phyloP scores from a whole-genome alignment of 371 early-diverging fungal species.

The Mucor lusitanicus region DNA sequence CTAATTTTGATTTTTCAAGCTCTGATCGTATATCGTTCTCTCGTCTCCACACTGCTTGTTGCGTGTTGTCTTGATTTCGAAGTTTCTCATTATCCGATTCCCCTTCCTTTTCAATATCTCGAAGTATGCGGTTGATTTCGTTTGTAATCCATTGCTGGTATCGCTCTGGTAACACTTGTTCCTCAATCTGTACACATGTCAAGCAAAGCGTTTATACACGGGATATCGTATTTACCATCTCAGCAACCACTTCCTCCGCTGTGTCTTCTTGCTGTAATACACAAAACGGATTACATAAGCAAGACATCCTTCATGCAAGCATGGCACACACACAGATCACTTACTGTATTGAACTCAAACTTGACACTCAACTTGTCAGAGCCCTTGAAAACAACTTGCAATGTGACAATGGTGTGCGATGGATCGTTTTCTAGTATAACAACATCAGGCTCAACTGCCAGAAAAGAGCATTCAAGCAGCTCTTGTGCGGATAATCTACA shows the following conservation, averaged over 20 bases:
- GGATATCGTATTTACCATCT: conserved; percentile 63
- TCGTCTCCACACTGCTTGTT: conserved; percentile 39
- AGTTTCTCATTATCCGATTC: conserved; percentile 43
- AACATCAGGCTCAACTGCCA: conserved; percentile 79
- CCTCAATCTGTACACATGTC: conserved; percentile 61
- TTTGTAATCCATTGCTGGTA: conserved; percentile 78
- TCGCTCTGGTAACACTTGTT: conserved; percentile 70
- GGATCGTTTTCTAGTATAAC: conserved; percentile 62
- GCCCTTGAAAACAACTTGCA: conserved; percentile 85
- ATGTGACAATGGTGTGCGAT: conserved; percentile 63
- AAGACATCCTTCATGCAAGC: not conserved
- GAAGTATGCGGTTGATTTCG: conserved; percentile 83
- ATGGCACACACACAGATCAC: not conserved
- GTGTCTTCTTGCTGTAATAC: conserved; percentile 74
- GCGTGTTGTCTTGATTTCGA: conserved; percentile 17
- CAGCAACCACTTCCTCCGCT: conserved; percentile 86
- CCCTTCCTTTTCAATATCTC: conserved; percentile 61
- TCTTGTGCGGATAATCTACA: conserved; percentile 71
- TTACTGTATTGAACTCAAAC: conserved; percentile 77
- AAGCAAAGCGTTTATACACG: not conserved
- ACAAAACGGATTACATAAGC: not conserved
- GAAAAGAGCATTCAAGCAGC: conserved; percentile 78
- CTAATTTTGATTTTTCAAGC: conserved; percentile 31
- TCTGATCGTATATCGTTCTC: conserved; percentile 40
- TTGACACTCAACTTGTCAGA: conserved; percentile 82